phyloP scores from a whole-genome alignment of 1,139 yeast genomes.

The Lodderomyces beijingensis region DNA sequence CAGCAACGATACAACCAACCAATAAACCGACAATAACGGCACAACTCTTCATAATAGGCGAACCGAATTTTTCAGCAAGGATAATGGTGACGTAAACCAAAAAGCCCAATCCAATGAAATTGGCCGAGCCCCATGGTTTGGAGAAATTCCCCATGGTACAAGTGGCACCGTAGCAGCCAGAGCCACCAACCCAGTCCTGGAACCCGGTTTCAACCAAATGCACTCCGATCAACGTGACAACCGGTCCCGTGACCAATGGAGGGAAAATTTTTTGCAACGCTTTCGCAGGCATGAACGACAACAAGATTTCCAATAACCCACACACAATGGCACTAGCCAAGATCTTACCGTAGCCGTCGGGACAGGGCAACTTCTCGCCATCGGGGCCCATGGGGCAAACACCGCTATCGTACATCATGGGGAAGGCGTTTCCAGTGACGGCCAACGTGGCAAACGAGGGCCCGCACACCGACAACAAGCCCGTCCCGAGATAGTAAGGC shows the following conservation, averaged over 20 bases:
- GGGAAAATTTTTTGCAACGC: constrained; percentile 73
- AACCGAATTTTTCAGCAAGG: constrained; percentile 77
- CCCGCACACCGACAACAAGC: constrained; percentile 83
- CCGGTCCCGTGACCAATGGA: constrained; percentile 89
- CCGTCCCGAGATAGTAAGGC: constrained; percentile 78
- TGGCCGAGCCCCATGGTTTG: constrained; percentile 79
- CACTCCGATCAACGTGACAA: constrained; percentile 76
- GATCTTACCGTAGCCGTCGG: constrained; percentile 84
- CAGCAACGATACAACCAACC: constrained; percentile 88
- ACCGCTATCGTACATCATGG: constrained; percentile 75
- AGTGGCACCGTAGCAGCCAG: constrained; percentile 53
- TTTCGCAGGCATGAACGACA: constrained; percentile 74
- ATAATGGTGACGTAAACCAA: constrained; percentile 71
- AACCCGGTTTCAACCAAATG: constrained; percentile 66
- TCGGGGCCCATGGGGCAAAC: constrained; percentile 56
- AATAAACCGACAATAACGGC: constrained; percentile 81
- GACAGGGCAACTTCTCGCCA: constrained; percentile 73
- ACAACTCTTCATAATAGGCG: constrained; percentile 93
- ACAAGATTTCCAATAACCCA: constrained; percentile 63
- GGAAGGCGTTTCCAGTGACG: constrained; percentile 69
- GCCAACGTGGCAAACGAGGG: constrained; percentile 85
- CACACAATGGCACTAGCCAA: constrained; percentile 77
- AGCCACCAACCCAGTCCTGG: constrained; percentile 84
- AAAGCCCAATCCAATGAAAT: constrained; percentile 82
- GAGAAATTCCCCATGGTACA: constrained; percentile 16